Evolutionary conservation across 2,329 filamentous ascomycete genomes (phyloP), one percentile per base, ranked within the genome.

Genomic region (Grosmannia huntii): DNA sequence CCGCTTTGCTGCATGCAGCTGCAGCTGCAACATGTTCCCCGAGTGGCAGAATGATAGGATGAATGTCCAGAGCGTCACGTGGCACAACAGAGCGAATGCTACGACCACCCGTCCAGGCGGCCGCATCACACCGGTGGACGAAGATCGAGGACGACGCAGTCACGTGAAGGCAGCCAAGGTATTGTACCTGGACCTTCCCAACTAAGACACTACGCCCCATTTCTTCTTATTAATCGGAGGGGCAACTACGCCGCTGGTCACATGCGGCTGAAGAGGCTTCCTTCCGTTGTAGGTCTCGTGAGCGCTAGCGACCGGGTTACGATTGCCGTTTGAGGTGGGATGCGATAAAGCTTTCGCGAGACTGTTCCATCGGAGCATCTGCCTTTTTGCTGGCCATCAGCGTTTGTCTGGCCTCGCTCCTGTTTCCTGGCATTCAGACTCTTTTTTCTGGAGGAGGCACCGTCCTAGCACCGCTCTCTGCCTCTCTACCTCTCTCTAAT

Each of bases 211-310:
- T 31, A 52, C 50, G 19, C 51, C 51, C 51, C 12, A 12, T 25
- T 53, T 21, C 36, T 57, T 31, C 48, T 58, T 38, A 53, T 41
- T 54, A 48, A 27, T 53, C 38, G 41, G 38, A 38, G 51, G 50
- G 38, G 41, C 46, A 36, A 38, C 51, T 21, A 5, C 55, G 56
- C 38, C 27, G 46, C 31, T 59, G 62, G 62, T 64, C 63, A 64
- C 63, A 64, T 64, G 63, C 60, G 59, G 59, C 60, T 60, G 60
- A 60, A 63, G 60, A 63, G 60, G 60, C 59, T 64, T 60, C 41
- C 46, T 36, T 53, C 12, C 48, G 44, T 57, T 57, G 44, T 56
- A 59, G 61, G 62, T 64, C 61, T 64, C 63, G 62, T 64, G 63
- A 64, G 62, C 58, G 56, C 60, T 61, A 58, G 60, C 56, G 55